Evolutionary conservation across 164 flowering plant species (phyloP), one percentile per base, ranked within the genome.

Genomic region (Chimonanthus praecox): DNA sequence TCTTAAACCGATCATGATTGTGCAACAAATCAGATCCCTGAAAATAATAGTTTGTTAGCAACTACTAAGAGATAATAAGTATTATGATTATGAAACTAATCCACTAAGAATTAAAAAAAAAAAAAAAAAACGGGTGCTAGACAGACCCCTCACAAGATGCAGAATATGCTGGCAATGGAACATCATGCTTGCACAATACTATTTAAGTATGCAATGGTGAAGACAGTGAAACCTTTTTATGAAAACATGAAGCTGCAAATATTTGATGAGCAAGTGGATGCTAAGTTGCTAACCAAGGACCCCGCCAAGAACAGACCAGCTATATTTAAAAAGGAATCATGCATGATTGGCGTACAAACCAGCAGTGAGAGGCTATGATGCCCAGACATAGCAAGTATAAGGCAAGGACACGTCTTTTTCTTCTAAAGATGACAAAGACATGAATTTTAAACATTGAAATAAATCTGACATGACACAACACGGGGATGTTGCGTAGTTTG

Each of bases 21-120:
- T 85, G 88, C 96, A 97, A 92, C 72, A 91, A 68, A 68, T 91
- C 98, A 78, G 96, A 86, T 73, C 99, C 98, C 90, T 90, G 82
- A 76, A 73, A 64, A 43, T 67, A 20, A 4, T 44, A 73, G 6
- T 21, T 20, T 44, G 15, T 21, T 58, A 72, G 58, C 16, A 64
- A 50, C 68, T 65, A 33, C 10, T 10, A 60, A 64, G 33, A 63
- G 43, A 63, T 18, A n/a, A 63, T 63, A 63, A 10, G 68, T 6
- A 33, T 33, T 33, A 33, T 1, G 33, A 33, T 33, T 33, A 33
- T 33, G 33, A 45, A 66, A 66, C 48, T 33, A 33, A 21, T n/a
- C 43, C 43, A 61, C 7, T 3, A 15, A 66, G 11, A 47, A 20
- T 20, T 0, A 20, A 20, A 33, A 33, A 33, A 33, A 20, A 20